Evolutionary conservation across 257 asterid genomes (phyloP), one percentile per base, ranked within the genome.

Genomic region (Ocimum tenuiflorum): DNA sequence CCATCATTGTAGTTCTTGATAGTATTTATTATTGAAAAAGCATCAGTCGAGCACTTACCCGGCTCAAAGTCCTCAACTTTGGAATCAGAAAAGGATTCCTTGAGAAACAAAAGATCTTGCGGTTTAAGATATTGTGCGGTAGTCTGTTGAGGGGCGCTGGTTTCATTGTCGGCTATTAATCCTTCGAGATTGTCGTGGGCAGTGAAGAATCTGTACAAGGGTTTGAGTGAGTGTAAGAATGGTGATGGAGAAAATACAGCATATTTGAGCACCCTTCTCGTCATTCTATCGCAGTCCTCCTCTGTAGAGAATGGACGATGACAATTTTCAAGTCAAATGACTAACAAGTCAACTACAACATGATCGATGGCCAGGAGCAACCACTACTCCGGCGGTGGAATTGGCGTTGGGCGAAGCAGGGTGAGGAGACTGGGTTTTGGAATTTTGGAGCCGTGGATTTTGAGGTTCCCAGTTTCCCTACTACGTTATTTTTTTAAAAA

Each of bases 21-120:
- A 33, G 73, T 82, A 67, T 77, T 63, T 18, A 81, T 41, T 33
- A 92, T 72, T 18, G 80, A 76, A 49, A 79, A 65, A 54, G 84
- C 91, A 52, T 79, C 95, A 47, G 67, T 51, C 6, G 73, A 74
- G 64, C 79, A 80, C 79, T 82, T 74, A 77, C 82, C 79, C 10
- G 72, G n/a, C 24, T 59, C 85, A 53, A 47, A 64, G 14, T 47
- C 75, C 3, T 72, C 71, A 67, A 31, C 82, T 73, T 74, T 75
- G 64, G 84, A 52, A 70, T 53, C 76, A 15, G 76, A 60, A 69
- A 82, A 35, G 15, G 94, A 76, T 47, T 84, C 89, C 77, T 53
- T 68, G 55, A 88, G 59, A 60, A 88, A 75, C 9, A 68, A 73
- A 46, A 86, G 76, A 36, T 86, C 96, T 43, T 79, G 79, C 2